Percentiles rank a stretch among this genome's conserved stretches.
phyloP scores from a whole-genome alignment of 352 stramenopile species.

The Globisporangium rhizosaccharum region DNA sequence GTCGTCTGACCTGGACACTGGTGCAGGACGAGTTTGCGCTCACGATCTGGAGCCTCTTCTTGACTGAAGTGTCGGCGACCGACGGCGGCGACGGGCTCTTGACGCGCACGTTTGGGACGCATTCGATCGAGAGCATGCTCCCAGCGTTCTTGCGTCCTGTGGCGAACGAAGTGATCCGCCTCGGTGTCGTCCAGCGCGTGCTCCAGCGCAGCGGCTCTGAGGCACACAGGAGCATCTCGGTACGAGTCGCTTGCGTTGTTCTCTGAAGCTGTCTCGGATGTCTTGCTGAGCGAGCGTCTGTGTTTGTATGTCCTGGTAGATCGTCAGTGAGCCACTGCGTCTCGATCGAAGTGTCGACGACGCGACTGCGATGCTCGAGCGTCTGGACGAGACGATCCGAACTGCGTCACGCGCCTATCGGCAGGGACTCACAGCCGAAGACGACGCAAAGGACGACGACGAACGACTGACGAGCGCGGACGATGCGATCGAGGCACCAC shows the following conservation, averaged over 20 bases:
- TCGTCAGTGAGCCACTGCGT: slow-evolving; percentile 6
- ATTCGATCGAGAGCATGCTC: slow-evolving; percentile 19
- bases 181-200: slow-evolving; percentile 35
- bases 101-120: slow-evolving; percentile 10
- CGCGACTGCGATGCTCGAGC: slow-evolving; percentile 1
- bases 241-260: neutral
- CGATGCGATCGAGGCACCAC: no score
- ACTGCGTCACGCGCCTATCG: no score
- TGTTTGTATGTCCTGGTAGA: neutral
- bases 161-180: slow-evolving; percentile 17
- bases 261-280: neutral
- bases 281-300: no score
- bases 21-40: slow-evolving; percentile 40
- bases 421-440: neutral
- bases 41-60: slow-evolving; percentile 32
- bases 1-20: neutral
- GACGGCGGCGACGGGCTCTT: slow-evolving; percentile 31
- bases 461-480: no score
- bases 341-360: neutral
- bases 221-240: neutral
- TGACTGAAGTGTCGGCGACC: slow-evolving; percentile 19
- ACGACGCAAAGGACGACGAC: neutral
- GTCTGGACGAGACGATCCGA: slow-evolving; percentile 2
- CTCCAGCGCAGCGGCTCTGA: slow-evolving; percentile 17
- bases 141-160: slow-evolving; percentile 28